Conservation (phyloP, 495 filamentous ascomycete genomes). For the Extremus antarcticus region DNA sequence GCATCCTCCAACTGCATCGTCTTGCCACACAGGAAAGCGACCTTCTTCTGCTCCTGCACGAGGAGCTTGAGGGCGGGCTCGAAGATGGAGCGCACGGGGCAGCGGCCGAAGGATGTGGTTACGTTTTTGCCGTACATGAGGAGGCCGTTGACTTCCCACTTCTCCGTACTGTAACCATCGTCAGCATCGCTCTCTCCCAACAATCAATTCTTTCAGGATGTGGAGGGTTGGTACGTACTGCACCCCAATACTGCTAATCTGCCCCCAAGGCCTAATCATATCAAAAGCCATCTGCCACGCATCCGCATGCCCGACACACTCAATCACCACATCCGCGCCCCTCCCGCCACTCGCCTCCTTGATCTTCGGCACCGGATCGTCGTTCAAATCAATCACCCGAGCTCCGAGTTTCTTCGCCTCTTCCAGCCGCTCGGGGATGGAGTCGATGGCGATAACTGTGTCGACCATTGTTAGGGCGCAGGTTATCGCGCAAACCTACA, state of each 20-base stretch:
- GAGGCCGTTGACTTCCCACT: conserved; percentile 76
- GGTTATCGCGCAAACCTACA: conserved; percentile 81
- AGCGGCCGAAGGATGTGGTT: conserved; percentile 85
- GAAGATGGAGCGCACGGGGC: conserved; percentile 80
- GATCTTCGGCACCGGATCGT: conserved; percentile 52
- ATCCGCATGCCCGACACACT: conserved; percentile 78
- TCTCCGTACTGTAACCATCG: conserved; percentile 19
- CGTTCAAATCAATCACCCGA: conserved; percentile 73
- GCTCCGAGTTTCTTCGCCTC: conserved; percentile 69
- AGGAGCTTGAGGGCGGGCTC: conserved; percentile 65
- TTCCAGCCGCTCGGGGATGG: conserved; percentile 64
- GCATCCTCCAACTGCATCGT: conserved; percentile 81
- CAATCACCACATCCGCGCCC: conserved; percentile 83
- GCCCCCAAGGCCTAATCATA: conserved; percentile 73
- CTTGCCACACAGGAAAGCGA: conserved; percentile 81
- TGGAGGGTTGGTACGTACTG: conserved; percentile 51
- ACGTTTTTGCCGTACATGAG: conserved; percentile 88
- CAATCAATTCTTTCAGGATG: too few relatives aligned
- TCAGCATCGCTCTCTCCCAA: too few relatives aligned
- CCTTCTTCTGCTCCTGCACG: conserved; percentile 62
- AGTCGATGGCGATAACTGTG: conserved; percentile 77
- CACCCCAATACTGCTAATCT: conserved; percentile 81
- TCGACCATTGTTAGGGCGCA: conserved; percentile 53
- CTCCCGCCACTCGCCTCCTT: conserved; percentile 68
- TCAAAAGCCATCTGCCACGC: conserved; percentile 79